Evolutionary conservation across 2,329 filamentous ascomycete species (phyloP).

Genomic region (Exophiala calicioides): DNA sequence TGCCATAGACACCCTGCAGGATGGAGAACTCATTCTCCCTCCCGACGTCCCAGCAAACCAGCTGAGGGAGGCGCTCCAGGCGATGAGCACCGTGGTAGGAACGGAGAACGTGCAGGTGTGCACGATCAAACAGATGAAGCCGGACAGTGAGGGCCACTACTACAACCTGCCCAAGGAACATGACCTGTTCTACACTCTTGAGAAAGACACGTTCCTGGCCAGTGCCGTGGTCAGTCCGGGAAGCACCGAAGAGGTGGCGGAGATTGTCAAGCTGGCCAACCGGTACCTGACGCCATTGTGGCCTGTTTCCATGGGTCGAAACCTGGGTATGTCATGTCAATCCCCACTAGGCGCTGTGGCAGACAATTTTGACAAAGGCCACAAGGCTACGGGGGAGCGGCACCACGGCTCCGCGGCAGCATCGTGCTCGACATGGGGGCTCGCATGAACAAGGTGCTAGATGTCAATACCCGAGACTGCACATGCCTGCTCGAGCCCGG

Average conservation of each 20-base stretch:
- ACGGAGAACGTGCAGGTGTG: constrained; percentile 10
- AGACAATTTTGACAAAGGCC: too few species aligned
- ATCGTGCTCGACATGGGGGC: constrained; percentile 47
- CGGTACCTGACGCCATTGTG: constrained; percentile 37
- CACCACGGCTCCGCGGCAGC: constrained; percentile 46
- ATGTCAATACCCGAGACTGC: constrained; percentile 36
- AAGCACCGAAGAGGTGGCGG: constrained; percentile 38
- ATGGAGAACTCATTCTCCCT: constrained; percentile 1
- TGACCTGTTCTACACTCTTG: constrained; percentile 13
- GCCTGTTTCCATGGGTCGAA: constrained; percentile 43
- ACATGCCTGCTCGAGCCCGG: constrained; percentile 42
- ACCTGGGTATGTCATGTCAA: constrained; percentile 39
- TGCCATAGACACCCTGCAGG: background rate
- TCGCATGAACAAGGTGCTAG: constrained; percentile 36
- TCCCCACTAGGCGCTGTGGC: too few species aligned
- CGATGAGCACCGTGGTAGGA: constrained; percentile 1
- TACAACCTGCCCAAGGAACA: constrained; percentile 12
- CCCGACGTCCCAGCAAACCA: constrained; percentile 4
- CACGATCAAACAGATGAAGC: constrained; percentile 5
- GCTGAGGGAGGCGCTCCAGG: constrained; percentile 1
- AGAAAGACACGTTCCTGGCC: constrained; percentile 9
- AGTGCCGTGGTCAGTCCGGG: constrained; percentile 7
- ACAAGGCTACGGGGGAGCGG: constrained; percentile 52
- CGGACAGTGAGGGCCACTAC: constrained; percentile 9
- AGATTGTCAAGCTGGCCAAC: constrained; percentile 35